These are phyloP conservation scores for Penicillium janthinellum DNA, from an alignment of 2,329 filamentous ascomycete species.

Conservation along the genomic window DNA sequence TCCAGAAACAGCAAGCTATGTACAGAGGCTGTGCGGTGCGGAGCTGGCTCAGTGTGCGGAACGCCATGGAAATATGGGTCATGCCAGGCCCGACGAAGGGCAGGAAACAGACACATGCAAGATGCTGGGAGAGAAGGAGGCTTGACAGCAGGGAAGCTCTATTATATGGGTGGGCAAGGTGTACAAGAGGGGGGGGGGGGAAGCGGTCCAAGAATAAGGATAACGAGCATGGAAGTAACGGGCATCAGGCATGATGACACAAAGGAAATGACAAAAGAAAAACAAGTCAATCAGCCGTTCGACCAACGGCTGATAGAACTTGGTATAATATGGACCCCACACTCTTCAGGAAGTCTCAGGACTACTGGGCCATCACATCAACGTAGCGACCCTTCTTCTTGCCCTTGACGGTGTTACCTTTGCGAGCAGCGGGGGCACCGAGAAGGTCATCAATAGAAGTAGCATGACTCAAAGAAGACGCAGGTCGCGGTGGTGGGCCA, in stretches of 20 bases:
- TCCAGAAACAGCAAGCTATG: slow-evolving; percentile 22
- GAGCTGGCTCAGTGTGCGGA: slow-evolving; percentile 19
- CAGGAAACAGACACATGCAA: slow-evolving; percentile 24
- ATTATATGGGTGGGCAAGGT: slow-evolving; percentile 17
- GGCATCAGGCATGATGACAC: slow-evolving; percentile 23
- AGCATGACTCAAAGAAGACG: slow-evolving; percentile 85
- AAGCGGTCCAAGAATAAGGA: slow-evolving; percentile 5
- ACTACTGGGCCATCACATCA: slow-evolving; percentile 83
- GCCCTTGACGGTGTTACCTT: slow-evolving; percentile 64
- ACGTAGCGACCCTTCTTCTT: slow-evolving; percentile 87
- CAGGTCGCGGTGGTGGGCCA: slow-evolving; percentile 64
- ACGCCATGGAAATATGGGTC: slow-evolving; percentile 16
- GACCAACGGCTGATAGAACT: background rate
- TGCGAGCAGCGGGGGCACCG: slow-evolving; percentile 71
- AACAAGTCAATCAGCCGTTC: slow-evolving; percentile 1
- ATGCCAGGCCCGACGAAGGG: slow-evolving; percentile 8
- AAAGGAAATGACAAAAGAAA: slow-evolving; percentile 28
- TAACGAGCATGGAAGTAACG: slow-evolving; percentile 15
- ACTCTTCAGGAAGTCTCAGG: background rate
- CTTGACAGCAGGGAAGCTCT: slow-evolving; percentile 19
- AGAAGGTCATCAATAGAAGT: slow-evolving; percentile 93
- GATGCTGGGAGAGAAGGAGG: slow-evolving; percentile 18
- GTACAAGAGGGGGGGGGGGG: slow-evolving; percentile 5
- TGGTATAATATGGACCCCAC: background rate
- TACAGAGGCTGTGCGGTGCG: slow-evolving; percentile 21